Base-by-base conservation (phyloP, 1,284 basidiomycete genomes). In the Paramarasmius palmivorus region DNA sequence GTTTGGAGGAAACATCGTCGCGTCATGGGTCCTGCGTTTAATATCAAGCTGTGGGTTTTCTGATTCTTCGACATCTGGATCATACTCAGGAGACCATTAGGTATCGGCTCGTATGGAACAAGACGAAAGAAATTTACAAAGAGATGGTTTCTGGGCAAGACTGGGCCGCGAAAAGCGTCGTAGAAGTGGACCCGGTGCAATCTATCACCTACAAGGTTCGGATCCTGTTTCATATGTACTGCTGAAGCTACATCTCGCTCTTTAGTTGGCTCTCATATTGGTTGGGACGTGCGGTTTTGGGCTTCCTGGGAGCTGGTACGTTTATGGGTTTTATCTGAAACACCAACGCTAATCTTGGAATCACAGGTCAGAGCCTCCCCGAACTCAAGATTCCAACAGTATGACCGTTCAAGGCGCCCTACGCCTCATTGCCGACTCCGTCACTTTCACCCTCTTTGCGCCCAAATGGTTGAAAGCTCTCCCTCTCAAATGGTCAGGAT, bases 251-350 rank as follows among this genome's bases (percentile, higher is more conserved):
- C 39, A 42, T 38, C 26, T 10, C 32, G 2, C 42, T 14, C 14
- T 35, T 15, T 50, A 81, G 77, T 62, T 80, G 14, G 74, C 78
- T 0, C 66, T 83, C 9, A 65, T 79, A 26, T 68, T 82, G 19
- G 74, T 84, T 38, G 74, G 73, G 5, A 73, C 68, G 44, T 81
- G 77, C 55, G 79, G 77, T 1, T 82, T 82, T 49, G 81, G 81
- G 5, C 68, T 81, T 40, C 67, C 73, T 1, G 77, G 78, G 52
- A 67, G 66, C 34, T 83, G 82, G 81, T 46, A 53, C 14, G 60
- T 62, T 26, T 55, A 58, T 1, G 59, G 0, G 22, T 10, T 10
- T 10, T 37, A 10, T 10, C 35, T 37, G 35, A 37, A 10, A 10
- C 39, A 23, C 9, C 9, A 4, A 7, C 23, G 12, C 26, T 19